Base-by-base conservation (phyloP, 192 early-diverging fungal genomes). In the Coemansia sp. region DNA sequence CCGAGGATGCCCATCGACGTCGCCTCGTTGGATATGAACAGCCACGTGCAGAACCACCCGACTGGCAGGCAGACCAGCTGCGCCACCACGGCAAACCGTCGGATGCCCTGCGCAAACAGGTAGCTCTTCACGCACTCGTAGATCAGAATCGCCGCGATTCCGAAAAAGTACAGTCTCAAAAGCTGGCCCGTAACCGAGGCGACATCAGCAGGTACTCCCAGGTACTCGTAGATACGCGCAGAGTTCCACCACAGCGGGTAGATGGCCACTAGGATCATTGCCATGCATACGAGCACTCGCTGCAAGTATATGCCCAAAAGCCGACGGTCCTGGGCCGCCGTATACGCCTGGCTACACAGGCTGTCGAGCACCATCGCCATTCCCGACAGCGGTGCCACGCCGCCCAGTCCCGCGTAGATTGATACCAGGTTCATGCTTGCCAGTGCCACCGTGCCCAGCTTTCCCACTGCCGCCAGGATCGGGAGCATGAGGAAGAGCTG, bases 21-120 rank as follows among this genome's bases (percentile, higher is more conserved):
- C 0, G 65, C 57, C 3, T 77, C 59, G 58, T 74, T 78, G 65
- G 81, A 69, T 6, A 98, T 90, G 21, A 99, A 68, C 0, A 86
- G 58, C 70, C 92, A 97, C 68, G 93, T 93, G 45, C 92, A 50
- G 20, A 92, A 50, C 23, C 90, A 76, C 48, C 91, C 91, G 53
- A 91, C 37, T 6, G 91, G 91, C 20, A 90, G 70, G 8, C 87
- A 88, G 33, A 92, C 70, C n/a, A 84, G 33, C 16, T 93, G 86
- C 25, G 91, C 84, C 60, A 88, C 79, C 37, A 94, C 88, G 13
- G 82, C 85, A 1, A 92, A 90, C 13, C 90, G 83, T 87, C 96
- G 93, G 72, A 92, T 91, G 56, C 93, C 95, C 83, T 98, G 96
- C 0, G 90, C 88, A 77, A 95, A 92, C 55, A 97, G 76, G 63